phyloP scores from a whole-genome alignment of 768 basidiomycete species.

The Boletus vermiculosoides region DNA sequence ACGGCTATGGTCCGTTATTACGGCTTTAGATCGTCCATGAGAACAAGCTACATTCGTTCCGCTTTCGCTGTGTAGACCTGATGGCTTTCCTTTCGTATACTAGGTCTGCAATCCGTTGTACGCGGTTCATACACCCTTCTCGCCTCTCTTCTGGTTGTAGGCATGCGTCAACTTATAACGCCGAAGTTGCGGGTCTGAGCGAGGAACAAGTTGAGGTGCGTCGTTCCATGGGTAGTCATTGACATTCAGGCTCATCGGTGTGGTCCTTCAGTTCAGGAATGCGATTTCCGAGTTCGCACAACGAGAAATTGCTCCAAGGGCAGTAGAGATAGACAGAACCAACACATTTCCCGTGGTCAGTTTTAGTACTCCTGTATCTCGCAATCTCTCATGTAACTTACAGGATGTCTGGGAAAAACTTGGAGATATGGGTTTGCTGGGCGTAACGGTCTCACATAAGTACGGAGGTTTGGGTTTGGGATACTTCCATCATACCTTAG shows the following conservation, averaged over 20 bases:
- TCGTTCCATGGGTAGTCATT: background rate
- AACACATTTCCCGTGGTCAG: conserved; percentile 78
- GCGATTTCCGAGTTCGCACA: conserved; percentile 78
- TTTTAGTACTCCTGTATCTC: background rate
- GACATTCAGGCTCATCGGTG: background rate
- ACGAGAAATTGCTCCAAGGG: conserved; percentile 81
- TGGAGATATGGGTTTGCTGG: conserved; percentile 89
- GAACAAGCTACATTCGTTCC: background rate
- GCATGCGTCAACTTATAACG: conserved; percentile 59
- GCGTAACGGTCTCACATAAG: conserved; percentile 76
- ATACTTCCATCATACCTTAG: conserved; percentile 85
- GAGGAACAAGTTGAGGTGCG: conserved; percentile 78
- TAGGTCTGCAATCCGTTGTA: conserved; percentile 11
- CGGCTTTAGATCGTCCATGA: too few species aligned
- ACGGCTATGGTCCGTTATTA: conserved; percentile 20
- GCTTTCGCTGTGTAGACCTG: background rate
- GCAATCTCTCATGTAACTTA: conserved; percentile 12
- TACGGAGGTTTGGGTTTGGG: conserved; percentile 84
- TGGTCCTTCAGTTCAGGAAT: conserved; percentile 63
- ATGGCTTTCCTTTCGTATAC: conserved; percentile 16
- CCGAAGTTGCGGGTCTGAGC: conserved; percentile 70
- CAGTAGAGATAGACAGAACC: conserved; percentile 80
- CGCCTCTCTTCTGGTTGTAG: conserved; percentile 3
- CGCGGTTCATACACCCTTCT: background rate
- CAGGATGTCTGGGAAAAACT: conserved; percentile 89